Evolutionary conservation across 495 filamentous ascomycete genomes (phyloP), one percentile per base, ranked within the genome.

Genomic region (Letharia lupina): DNA sequence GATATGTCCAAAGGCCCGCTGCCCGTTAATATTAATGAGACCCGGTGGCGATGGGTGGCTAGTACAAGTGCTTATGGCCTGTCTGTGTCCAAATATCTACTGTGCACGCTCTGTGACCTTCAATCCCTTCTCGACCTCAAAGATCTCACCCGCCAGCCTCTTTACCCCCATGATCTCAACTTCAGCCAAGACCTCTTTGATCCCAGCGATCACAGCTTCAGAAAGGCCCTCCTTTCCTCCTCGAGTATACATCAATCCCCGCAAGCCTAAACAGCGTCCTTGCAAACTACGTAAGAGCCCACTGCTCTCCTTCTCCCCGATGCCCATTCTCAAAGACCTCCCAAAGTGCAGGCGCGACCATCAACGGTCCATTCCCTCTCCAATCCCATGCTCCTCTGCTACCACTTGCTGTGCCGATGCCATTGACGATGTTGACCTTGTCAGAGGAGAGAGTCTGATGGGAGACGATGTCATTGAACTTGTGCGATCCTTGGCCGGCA

Each of bases 231-330:
- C 80, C 83, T 69, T 74, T 78, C 20, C 73, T 72, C 65, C 85
- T 74, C 35, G 81, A 83, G 74, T 89, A 91, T 41, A 92, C 75
- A 78, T 93, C 90, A 28, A 28, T 1, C 70, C 90, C 90, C 65
- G 87, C 86, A 56, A 86, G 86, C 57, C 88, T 91, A 70, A 92
- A 92, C 58, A 87, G 64, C 42, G 86, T 91, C 65, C 86, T 86
- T 65, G 82, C 82, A 72, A 93, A 94, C 77, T 84, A 90, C 5
- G 87, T 92, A 6, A 92, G 87, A 12, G 83, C 80, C 87, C 86
- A 93, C 68, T 65, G 48, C 13, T 67, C 69, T 9, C 65, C 77
- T 33, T 73, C 77, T 61, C 75, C 82, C 52, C 72, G 68, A 67
- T 84, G 77, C 1, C 89, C 89, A 78, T 79, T 89, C 7, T 87